Conservation (phyloP, 2,329 filamentous ascomycete genomes). For the Alternaria triticimaculans region DNA sequence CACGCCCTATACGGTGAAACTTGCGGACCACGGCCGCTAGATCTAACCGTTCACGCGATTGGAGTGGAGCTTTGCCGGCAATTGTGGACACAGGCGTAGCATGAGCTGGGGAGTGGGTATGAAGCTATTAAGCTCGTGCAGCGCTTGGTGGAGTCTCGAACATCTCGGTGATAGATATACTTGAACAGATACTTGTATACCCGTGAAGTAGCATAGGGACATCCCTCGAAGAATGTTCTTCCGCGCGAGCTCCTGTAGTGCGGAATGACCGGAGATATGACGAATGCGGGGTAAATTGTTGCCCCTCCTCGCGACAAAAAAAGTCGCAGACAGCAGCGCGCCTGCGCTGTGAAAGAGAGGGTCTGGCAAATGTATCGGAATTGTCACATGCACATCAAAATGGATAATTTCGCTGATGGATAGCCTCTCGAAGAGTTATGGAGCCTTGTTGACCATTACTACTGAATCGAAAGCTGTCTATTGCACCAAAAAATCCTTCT, state of each 20-base stretch:
- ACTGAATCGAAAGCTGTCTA: conserved; percentile 3
- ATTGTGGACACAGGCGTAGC: conserved; percentile 4
- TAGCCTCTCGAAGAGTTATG: not conserved
- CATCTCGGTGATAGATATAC: not conserved
- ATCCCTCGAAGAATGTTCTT: not conserved
- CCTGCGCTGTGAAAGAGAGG: not conserved
- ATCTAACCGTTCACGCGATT: conserved; percentile 11
- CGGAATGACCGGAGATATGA: conserved; percentile 1
- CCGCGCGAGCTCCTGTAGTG: not conserved
- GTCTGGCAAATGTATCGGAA: not conserved
- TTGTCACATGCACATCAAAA: not conserved
- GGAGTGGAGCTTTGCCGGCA: conserved; percentile 12
- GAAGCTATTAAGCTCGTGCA: not conserved
- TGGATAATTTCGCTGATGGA: conserved; percentile 2
- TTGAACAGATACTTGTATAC: not conserved
- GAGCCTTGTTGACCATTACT: not conserved
- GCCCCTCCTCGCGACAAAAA: conserved; percentile 14
- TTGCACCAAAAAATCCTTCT: conserved; percentile 1
- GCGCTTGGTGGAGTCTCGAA: not conserved
- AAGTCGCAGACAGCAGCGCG: not conserved
- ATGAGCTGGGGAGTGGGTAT: conserved; percentile 4
- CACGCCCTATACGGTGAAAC: conserved; percentile 16
- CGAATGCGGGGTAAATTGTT: conserved; percentile 14
- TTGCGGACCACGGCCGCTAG: conserved; percentile 2
- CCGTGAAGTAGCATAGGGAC: not conserved